A percentile compares a stretch with the other conserved stretches of the same genome.
phyloP scores from a whole-genome alignment of 2,329 filamentous ascomycete genomes.

The Beauveria caledonica region DNA sequence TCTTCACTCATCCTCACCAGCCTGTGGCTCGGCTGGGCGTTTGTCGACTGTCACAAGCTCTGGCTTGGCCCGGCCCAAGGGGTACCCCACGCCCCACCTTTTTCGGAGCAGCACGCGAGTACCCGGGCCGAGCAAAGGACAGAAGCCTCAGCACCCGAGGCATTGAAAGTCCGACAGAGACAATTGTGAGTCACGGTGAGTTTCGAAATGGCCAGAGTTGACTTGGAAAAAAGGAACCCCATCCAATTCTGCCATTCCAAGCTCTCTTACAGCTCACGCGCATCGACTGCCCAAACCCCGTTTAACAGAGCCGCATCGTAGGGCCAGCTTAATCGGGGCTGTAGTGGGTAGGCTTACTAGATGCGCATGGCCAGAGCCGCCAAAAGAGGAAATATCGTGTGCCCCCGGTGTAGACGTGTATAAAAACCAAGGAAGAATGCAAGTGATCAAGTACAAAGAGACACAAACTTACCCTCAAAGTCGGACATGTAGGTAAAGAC shows the following conservation, averaged over 20 bases:
- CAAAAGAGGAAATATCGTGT: constrained; percentile 9
- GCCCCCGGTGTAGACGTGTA: background rate
- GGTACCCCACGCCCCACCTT: constrained; percentile 8
- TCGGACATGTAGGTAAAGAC: constrained; percentile 99
- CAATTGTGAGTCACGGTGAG: background rate
- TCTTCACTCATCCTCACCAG: background rate
- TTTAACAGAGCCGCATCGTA: constrained; percentile 8
- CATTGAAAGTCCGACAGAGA: background rate
- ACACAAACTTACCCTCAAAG: constrained; percentile 67
- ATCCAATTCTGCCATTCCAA: background rate
- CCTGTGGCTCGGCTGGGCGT: background rate
- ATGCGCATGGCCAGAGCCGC: constrained; percentile 7
- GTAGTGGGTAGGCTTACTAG: constrained; percentile 8
- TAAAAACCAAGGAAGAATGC: background rate
- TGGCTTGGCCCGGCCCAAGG: background rate
- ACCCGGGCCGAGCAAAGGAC: constrained; percentile 6
- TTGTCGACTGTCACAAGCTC: constrained; percentile 9
- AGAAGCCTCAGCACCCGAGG: background rate
- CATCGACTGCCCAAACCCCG: background rate
- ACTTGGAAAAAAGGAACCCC: background rate
- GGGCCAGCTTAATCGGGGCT: constrained; percentile 5
- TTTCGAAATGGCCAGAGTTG: background rate
- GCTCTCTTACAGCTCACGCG: background rate
- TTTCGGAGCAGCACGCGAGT: background rate
- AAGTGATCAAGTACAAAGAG: background rate